Evolutionary conservation across 2,329 filamentous ascomycete species (phyloP).

Genomic region (Diaporthe velutina): DNA sequence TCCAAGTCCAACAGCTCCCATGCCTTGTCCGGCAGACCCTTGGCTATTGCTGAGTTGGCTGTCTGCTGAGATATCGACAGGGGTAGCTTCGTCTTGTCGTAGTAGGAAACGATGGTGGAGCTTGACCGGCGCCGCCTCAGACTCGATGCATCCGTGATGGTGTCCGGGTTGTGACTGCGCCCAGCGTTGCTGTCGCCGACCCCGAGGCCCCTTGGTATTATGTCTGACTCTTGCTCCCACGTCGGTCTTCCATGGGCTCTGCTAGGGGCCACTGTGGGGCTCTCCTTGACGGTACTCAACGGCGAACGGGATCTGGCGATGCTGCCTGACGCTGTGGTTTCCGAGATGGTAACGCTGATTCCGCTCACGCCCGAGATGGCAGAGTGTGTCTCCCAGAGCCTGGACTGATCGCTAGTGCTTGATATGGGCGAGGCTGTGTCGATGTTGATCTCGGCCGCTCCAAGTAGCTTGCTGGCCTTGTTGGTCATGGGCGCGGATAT

Average conservation of each 20-base stretch:
- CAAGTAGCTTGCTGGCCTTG: slow-evolving; percentile 66
- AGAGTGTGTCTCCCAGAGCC: slow-evolving; percentile 59
- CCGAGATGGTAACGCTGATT: slow-evolving; percentile 60
- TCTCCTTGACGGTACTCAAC: slow-evolving; percentile 40
- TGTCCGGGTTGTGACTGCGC: slow-evolving; percentile 43
- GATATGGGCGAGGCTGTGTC: slow-evolving; percentile 48
- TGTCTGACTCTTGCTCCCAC: slow-evolving; percentile 63
- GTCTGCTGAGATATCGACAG: slow-evolving; percentile 71
- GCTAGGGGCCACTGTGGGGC: slow-evolving; percentile 42
- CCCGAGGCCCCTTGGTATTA: slow-evolving; percentile 52
- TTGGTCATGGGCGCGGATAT: slow-evolving; percentile 55
- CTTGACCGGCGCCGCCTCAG: slow-evolving; percentile 64
- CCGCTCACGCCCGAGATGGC: slow-evolving; percentile 57
- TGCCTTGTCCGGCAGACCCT: slow-evolving; percentile 63
- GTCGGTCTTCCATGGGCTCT: slow-evolving; percentile 40
- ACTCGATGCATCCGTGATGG: slow-evolving; percentile 57
- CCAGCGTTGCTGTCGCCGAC: slow-evolving; percentile 44
- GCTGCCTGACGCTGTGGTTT: slow-evolving; percentile 54
- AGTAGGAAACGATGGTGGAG: slow-evolving; percentile 69
- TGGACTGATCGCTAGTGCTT: slow-evolving; percentile 41
- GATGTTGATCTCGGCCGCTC: slow-evolving; percentile 59
- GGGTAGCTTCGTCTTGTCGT: slow-evolving; percentile 68
- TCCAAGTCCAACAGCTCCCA: slow-evolving; percentile 62
- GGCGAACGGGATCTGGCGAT: slow-evolving; percentile 26
- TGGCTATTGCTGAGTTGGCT: slow-evolving; percentile 70